Percentiles rank a stretch among this genome's conserved stretches.
phyloP scores from a whole-genome alignment of 768 basidiomycete species.

The Mrakia gelida region DNA sequence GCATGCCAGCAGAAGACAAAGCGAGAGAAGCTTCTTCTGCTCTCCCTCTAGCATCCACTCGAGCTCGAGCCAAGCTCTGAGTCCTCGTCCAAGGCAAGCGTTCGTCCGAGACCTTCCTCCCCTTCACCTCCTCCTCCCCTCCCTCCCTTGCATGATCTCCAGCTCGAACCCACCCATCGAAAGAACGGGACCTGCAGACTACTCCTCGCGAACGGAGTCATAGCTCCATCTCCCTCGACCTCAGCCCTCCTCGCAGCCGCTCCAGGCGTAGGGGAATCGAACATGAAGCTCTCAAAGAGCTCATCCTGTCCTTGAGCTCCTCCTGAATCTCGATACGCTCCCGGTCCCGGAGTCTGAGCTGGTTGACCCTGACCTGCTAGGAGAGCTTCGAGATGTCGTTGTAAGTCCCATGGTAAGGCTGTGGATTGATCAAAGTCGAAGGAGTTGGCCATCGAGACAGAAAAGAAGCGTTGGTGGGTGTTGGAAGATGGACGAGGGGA shows the following conservation, averaged over 20 bases:
- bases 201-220: background rate
- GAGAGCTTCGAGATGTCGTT: conserved; percentile 5
- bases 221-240: background rate
- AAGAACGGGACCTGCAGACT: conserved; percentile 3
- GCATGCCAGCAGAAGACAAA: too few species aligned
- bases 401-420: background rate
- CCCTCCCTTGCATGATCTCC: background rate
- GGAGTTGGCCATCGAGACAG: background rate
- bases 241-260: background rate
- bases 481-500: too few species aligned
- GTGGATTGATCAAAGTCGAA: background rate
- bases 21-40: too few species aligned
- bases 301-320: background rate
- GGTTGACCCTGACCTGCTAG: background rate
- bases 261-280: background rate
- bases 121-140: background rate
- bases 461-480: too few species aligned
- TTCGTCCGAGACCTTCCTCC: background rate
- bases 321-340: background rate
- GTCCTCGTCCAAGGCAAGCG: background rate
- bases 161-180: conserved; percentile 4
- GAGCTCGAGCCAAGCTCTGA: too few species aligned
- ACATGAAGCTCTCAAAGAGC: background rate
- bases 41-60: too few species aligned
- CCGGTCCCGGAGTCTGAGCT: background rate